phyloP scores from a whole-genome alignment of 345 rosid species.

The Corchorus capsularis region DNA sequence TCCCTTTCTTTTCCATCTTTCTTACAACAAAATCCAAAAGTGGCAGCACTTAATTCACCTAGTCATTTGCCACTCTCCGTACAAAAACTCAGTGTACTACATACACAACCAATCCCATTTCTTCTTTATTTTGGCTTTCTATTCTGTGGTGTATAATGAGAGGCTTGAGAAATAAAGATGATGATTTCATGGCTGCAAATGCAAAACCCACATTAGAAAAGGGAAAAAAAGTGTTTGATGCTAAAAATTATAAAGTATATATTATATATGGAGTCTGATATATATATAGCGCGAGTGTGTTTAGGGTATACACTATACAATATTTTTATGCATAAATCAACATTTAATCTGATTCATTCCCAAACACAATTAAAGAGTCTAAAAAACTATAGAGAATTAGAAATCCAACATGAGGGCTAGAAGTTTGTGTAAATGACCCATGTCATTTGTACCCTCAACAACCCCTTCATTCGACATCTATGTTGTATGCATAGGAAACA shows the following conservation, averaged over 20 bases:
- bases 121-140: background rate
- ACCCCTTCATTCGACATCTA: conserved; percentile 20
- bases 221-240: no score
- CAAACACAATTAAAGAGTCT: background rate
- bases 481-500: conserved; percentile 41
- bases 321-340: no score
- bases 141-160: no score
- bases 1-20: background rate
- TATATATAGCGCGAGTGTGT: no score
- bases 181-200: background rate
- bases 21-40: background rate
- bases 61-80: background rate
- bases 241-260: no score
- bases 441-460: conserved; percentile 29
- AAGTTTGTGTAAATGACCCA: conserved; percentile 20
- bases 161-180: background rate
- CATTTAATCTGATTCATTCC: no score
- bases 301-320: no score
- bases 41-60: background rate
- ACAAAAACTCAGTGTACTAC: background rate
- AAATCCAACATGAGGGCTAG: background rate
- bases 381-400: background rate
- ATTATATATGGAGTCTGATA: no score
- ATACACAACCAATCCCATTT: background rate
- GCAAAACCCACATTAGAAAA: no score